Evolutionary conservation across 352 stramenopile genomes (phyloP).

Genomic region (Pythium phragmiticola): DNA sequence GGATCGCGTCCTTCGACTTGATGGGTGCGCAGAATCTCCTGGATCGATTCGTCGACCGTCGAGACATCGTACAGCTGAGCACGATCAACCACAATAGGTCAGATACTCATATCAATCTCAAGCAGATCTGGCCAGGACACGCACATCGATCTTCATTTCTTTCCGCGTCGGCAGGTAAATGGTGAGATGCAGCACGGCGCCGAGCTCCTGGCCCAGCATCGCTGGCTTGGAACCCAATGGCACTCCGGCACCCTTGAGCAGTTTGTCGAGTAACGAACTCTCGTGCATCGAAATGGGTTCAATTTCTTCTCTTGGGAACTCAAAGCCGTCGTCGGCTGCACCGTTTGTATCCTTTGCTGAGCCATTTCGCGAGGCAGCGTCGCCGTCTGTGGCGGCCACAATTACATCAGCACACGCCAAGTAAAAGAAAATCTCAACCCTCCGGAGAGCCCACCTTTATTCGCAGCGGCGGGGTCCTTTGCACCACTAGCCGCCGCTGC

Average conservation of each 20-base stretch:
- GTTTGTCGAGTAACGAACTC: constrained; percentile 72
- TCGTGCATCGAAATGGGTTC: constrained; percentile 62
- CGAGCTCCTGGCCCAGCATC: constrained; percentile 52
- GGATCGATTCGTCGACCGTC: constrained; percentile 86
- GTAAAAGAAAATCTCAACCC: background rate
- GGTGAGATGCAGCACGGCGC: constrained; percentile 74
- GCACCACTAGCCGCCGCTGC: constrained; percentile 5
- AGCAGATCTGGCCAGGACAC: background rate
- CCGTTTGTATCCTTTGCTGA: constrained; percentile 3
- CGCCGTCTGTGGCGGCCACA: constrained; percentile 4
- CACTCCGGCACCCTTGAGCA: constrained; percentile 58
- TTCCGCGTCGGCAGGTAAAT: constrained; percentile 83
- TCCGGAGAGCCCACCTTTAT: constrained; percentile 9
- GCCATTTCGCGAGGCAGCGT: constrained; percentile 1
- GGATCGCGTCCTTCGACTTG: constrained; percentile 63
- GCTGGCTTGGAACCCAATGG: constrained; percentile 52
- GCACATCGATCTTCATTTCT: constrained; percentile 84
- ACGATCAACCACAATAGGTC: background rate
- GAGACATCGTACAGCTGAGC: constrained; percentile 79
- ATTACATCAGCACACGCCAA: background rate
- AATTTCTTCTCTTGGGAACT: constrained; percentile 70
- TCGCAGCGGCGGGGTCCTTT: background rate
- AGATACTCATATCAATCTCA: background rate
- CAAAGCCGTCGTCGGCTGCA: constrained; percentile 43
- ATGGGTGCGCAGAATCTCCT: constrained; percentile 75